Evolutionary conservation across 805 yeast species (phyloP).

Genomic region (Sugiyamaella lignohabitans): DNA sequence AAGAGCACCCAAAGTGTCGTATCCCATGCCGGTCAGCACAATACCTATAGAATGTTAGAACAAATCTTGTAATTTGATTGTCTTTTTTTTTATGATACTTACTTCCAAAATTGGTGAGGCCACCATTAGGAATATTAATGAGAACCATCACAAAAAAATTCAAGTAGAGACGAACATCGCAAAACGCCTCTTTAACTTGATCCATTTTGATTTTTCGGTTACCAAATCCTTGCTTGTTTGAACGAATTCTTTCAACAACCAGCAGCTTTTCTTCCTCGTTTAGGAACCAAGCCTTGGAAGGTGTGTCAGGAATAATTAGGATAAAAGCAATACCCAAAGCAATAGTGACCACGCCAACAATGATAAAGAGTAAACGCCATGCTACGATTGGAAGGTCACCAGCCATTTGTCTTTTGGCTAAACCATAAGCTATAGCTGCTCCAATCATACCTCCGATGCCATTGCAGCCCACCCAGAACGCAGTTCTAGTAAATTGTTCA

Average conservation of each 20-base stretch:
- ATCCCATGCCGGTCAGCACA: no score
- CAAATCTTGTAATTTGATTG: conserved; percentile 44
- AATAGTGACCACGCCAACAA: conserved; percentile 51
- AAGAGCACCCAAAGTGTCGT: conserved; percentile 27
- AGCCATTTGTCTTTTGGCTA: conserved; percentile 28
- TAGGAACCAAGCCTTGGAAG: conserved; percentile 41
- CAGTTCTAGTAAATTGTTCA: conserved; percentile 41
- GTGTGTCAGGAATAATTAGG: conserved; percentile 41
- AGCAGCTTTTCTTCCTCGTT: conserved; percentile 39
- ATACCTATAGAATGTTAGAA: no score
- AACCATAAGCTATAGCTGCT: conserved; percentile 44
- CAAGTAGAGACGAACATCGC: conserved; percentile 45
- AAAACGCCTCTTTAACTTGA: conserved; percentile 46
- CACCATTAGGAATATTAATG: no score
- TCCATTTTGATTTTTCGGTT: conserved; percentile 45
- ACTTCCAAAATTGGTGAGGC: no score
- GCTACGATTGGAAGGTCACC: conserved; percentile 25
- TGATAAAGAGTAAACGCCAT: conserved; percentile 52
- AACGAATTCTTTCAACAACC: conserved; percentile 47
- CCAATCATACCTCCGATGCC: conserved; percentile 44
- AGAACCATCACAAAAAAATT: no score
- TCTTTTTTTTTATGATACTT: no score
- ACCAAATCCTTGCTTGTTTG: conserved; percentile 52
- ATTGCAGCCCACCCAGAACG: conserved; percentile 39
- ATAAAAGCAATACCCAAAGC: conserved; percentile 26